phyloP scores from a whole-genome alignment of 768 basidiomycete species.

The Amanita jacksonii region DNA sequence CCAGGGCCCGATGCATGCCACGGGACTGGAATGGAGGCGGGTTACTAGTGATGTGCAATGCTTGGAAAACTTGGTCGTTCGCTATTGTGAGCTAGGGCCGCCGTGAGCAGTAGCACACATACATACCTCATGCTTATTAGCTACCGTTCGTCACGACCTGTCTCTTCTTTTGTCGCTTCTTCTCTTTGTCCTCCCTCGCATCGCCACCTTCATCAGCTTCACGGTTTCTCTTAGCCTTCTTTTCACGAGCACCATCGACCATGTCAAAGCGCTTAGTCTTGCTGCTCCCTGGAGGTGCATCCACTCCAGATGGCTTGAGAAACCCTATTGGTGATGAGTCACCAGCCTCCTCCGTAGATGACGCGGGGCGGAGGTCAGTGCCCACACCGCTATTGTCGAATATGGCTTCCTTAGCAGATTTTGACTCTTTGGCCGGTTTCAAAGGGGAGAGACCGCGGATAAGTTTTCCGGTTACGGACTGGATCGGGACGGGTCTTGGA shows the following conservation, averaged over 20 bases:
- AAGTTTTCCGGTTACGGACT: constrained; percentile 14
- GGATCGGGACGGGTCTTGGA: constrained; percentile 11
- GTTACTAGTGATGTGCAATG: no score
- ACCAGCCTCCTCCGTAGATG: constrained; percentile 5
- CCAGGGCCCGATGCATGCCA: no score
- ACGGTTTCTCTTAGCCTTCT: constrained; percentile 24
- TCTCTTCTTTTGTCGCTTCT: constrained; percentile 29
- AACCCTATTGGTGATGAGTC: constrained; percentile 19
- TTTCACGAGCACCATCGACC: constrained; percentile 20
- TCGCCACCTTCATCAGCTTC: constrained; percentile 12
- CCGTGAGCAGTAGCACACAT: no score
- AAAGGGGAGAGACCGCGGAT: constrained; percentile 16
- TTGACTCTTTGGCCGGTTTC: constrained; percentile 22
- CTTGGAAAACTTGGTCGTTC: no score
- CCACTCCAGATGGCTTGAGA: constrained; percentile 49
- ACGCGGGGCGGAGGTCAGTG: constrained; percentile 30
- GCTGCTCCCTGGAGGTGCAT: constrained; percentile 28
- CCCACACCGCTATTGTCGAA: constrained; percentile 41
- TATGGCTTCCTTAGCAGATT: constrained; percentile 33
- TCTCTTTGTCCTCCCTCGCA: constrained; percentile 18
- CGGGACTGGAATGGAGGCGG: no score
- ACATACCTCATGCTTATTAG: neutral
- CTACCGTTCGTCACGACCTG: constrained; percentile 1
- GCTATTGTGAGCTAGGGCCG: no score
- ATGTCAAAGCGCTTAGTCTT: constrained; percentile 10